A percentile compares a stretch with the other conserved stretches of the same genome.
Evolutionary conservation across 2,329 filamentous ascomycete genomes (phyloP).

Genomic region (Trichothecium sympodiale): DNA sequence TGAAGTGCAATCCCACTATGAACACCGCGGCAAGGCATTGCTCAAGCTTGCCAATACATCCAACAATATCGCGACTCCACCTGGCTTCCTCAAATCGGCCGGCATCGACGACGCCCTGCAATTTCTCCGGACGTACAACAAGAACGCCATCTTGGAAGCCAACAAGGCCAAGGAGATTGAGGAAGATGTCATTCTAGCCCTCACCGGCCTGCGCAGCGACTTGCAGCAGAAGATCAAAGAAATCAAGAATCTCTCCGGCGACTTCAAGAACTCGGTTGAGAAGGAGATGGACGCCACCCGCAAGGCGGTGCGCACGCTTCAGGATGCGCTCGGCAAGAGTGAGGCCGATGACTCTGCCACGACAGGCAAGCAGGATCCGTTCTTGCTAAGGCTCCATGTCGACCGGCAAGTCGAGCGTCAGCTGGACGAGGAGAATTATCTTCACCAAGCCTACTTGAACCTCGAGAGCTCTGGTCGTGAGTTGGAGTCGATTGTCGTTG

Average conservation of each 20-base stretch:
- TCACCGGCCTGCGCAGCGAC: constrained; percentile 78
- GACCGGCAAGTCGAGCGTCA: constrained; percentile 88
- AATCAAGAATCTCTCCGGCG: constrained; percentile 84
- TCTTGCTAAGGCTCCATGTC: constrained; percentile 72
- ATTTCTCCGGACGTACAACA: constrained; percentile 74
- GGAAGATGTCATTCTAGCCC: constrained; percentile 76
- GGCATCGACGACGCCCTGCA: constrained; percentile 83
- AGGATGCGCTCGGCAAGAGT: constrained; percentile 68
- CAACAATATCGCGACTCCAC: constrained; percentile 66
- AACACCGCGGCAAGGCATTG: constrained; percentile 71
- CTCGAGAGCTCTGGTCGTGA: constrained; percentile 89
- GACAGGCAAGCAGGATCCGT: constrained; percentile 84
- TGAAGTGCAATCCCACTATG: constrained; percentile 83
- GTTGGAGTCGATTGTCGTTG: constrained; percentile 90
- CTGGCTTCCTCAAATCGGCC: constrained; percentile 65
- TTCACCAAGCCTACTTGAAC: constrained; percentile 92
- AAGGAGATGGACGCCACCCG: constrained; percentile 85
- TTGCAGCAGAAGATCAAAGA: constrained; percentile 96
- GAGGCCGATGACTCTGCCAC: constrained; percentile 64
- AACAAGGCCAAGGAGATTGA: constrained; percentile 88
- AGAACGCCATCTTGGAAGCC: constrained; percentile 64
- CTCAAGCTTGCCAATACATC: constrained; percentile 75
- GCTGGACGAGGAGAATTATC: constrained; percentile 92
- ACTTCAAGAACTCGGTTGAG: constrained; percentile 94
- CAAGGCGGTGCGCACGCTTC: constrained; percentile 67